Conservation (phyloP, 306 rosid genomes). For the Morella rubra region DNA sequence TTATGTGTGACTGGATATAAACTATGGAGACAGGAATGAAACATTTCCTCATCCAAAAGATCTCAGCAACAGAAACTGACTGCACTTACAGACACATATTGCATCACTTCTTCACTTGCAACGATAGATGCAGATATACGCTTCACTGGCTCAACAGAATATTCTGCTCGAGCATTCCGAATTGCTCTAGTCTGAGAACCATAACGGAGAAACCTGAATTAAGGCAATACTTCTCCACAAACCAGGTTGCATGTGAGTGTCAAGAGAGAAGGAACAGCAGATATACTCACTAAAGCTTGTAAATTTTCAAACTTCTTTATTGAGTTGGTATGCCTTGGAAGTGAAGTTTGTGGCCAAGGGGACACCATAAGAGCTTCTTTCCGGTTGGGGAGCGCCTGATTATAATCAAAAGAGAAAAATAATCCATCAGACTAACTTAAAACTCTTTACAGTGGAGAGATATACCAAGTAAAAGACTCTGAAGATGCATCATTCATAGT, state of each 20-base stretch:
- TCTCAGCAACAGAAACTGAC: conserved; percentile 15
- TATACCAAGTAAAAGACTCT: background rate
- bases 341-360: conserved; percentile 81
- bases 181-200: conserved; percentile 66
- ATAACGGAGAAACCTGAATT: conserved; percentile 11
- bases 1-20: background rate
- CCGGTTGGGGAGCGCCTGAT: conserved; percentile 83
- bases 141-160: conserved; percentile 93
- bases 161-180: conserved; percentile 94
- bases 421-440: background rate
- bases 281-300: conserved; percentile 73
- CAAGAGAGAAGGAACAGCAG: conserved; percentile 20
- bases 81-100: conserved; percentile 67
- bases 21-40: background rate
- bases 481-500: background rate
- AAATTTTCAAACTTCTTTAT: conserved; percentile 83
- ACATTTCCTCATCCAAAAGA: conserved; percentile 13
- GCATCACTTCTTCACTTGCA: conserved; percentile 80
- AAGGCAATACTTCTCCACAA: background rate
- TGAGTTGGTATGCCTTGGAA: conserved; percentile 59
- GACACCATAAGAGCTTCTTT: conserved; percentile 79
- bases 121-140: conserved; percentile 82
- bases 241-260: conserved; percentile 8
- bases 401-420: conserved; percentile 9
- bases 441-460: background rate